These are phyloP conservation scores for Achlya hypogyna DNA, from an alignment of 352 stramenopile species.

Conservation along the genomic window DNA sequence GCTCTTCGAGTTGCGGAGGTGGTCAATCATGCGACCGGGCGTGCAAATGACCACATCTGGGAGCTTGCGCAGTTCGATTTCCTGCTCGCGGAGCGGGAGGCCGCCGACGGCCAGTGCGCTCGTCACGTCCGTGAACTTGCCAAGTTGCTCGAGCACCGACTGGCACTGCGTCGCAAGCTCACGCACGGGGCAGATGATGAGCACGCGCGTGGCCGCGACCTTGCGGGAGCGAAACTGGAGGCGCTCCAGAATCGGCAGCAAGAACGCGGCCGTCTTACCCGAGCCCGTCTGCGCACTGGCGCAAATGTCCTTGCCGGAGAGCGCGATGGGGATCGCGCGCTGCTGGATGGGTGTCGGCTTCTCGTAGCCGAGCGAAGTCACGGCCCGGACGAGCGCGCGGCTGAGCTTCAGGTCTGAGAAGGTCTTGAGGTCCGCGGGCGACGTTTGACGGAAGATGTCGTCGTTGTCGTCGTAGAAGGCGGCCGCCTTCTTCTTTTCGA, in stretches of 20 bases:
- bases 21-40: conserved; percentile 96
- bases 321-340: conserved; percentile 88
- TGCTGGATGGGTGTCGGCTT: conserved; percentile 93
- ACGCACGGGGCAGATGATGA: conserved; percentile 96
- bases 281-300: conserved; percentile 94
- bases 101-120: conserved; percentile 91
- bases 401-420: conserved; percentile 97
- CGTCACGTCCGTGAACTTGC: conserved; percentile 94
- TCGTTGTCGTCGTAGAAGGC: conserved; percentile 78
- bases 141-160: conserved; percentile 92
- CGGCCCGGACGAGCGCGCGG: conserved; percentile 92
- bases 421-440: conserved; percentile 79
- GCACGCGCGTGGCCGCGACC: conserved; percentile 85
- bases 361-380: conserved; percentile 95
- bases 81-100: conserved; percentile 84
- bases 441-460: conserved; percentile 64
- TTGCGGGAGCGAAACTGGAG: conserved; percentile 89
- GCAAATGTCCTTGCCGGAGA: conserved; percentile 96
- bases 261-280: conserved; percentile 98
- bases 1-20: conserved; percentile 94
- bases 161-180: conserved; percentile 95
- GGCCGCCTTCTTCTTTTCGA: conserved; percentile 73
- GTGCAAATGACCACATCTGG: conserved; percentile 98
- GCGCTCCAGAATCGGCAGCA: conserved; percentile 95
- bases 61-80: conserved; percentile 90